These are phyloP conservation scores for Cenchrus fungigraminus DNA, from an alignment of 176 grass and related monocot species.

Conservation along the genomic window DNA sequence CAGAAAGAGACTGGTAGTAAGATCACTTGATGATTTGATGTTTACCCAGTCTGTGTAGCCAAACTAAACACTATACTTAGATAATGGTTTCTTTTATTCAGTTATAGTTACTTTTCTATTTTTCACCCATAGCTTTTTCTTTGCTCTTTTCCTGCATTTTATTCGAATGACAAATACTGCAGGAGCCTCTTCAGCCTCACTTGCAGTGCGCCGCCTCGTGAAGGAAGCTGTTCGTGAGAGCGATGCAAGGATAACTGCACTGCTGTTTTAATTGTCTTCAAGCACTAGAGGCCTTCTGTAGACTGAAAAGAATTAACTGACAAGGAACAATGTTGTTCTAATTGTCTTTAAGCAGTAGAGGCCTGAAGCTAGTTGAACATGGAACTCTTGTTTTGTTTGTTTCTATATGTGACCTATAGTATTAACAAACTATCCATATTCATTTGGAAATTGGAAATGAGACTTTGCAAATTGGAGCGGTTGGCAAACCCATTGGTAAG, in stretches of 20 bases:
- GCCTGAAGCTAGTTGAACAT: slow-evolving; percentile 17
- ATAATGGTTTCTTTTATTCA: background rate
- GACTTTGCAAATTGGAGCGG: background rate
- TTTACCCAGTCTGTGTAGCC: background rate
- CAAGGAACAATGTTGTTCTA: background rate
- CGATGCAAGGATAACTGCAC: slow-evolving; percentile 97
- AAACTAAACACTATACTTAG: too few relatives aligned
- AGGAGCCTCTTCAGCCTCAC: slow-evolving; percentile 72
- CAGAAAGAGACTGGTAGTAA: background rate
- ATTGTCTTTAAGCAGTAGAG: background rate
- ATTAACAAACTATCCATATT: background rate
- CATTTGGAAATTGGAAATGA: background rate
- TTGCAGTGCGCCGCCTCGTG: slow-evolving; percentile 72
- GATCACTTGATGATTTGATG: background rate
- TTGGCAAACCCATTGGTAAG: background rate
- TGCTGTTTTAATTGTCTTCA: slow-evolving; percentile 78
- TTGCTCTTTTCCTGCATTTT: background rate
- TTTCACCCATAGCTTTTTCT: background rate
- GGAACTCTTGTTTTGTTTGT: background rate
- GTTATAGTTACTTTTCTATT: background rate
- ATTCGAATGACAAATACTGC: slow-evolving; percentile 13
- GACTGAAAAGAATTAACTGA: background rate
- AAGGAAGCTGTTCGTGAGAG: slow-evolving; percentile 88
- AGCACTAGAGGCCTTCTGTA: slow-evolving; percentile 28
- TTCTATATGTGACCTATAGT: background rate